These are phyloP conservation scores for Coleophoma eucalyptorum DNA, from an alignment of 2,329 filamentous ascomycete species.

Conservation along the genomic window DNA sequence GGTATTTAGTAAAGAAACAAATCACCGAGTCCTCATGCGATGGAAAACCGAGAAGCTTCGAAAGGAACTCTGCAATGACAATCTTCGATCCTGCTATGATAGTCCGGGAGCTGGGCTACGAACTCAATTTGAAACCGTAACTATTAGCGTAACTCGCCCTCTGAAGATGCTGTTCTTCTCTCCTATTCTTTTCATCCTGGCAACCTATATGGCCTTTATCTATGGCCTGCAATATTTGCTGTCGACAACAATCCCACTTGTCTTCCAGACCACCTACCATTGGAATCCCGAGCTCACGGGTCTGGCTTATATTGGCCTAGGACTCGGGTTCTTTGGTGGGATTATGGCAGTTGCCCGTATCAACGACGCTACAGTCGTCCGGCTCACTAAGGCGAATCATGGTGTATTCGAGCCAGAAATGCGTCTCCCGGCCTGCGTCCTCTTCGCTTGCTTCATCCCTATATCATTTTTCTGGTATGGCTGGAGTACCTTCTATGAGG, in stretches of 20 bases:
- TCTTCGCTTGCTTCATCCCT: constrained; percentile 38
- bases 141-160: constrained; percentile 44
- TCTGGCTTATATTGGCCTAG: constrained; percentile 40
- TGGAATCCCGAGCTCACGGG: constrained; percentile 38
- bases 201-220: constrained; percentile 45
- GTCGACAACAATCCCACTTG: constrained; percentile 44
- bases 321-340: constrained; percentile 35
- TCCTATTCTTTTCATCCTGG: constrained; percentile 37
- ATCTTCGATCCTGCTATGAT: constrained; percentile 41
- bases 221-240: constrained; percentile 53
- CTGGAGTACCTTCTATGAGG: constrained; percentile 37
- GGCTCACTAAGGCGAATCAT: constrained; percentile 39
- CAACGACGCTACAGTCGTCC: constrained; percentile 41
- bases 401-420: constrained; percentile 31
- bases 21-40: constrained; percentile 45
- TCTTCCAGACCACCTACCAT: constrained; percentile 40
- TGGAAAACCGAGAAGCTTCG: constrained; percentile 42
- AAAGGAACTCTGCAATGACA: constrained; percentile 38
- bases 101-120: constrained; percentile 6
- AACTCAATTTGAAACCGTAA: constrained; percentile 24
- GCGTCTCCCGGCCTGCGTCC: constrained; percentile 38
- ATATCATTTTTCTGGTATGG: constrained; percentile 47
- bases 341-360: constrained; percentile 36
- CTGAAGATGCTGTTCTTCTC: constrained; percentile 36
- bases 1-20: constrained; percentile 41